Percentiles rank a stretch among this genome's conserved stretches.
Conservation (phyloP, 164 flowering plant genomes). For the Umbilicus rupestris region DNA sequence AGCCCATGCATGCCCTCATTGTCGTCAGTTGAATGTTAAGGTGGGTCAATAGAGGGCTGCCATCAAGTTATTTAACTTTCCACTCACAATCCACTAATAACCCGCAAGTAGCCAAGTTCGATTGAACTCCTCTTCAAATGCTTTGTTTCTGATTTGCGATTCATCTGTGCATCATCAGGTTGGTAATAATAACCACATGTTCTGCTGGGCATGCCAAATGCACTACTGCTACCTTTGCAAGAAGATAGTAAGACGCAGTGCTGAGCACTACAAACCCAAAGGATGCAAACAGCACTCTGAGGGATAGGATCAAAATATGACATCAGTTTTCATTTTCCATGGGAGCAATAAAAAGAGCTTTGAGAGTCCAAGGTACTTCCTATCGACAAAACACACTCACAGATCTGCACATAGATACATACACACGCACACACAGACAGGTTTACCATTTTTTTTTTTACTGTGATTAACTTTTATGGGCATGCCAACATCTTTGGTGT, state of each 20-base stretch:
- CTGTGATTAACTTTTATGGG: too few species aligned
- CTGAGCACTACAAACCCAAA: constrained; percentile 70
- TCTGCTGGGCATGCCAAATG: constrained; percentile 82
- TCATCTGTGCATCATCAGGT: constrained; percentile 28
- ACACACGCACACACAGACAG: too few species aligned
- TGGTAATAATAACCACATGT: constrained; percentile 76
- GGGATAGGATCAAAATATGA: constrained; percentile 14
- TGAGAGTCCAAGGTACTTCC: too few species aligned
- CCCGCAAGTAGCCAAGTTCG: background rate
- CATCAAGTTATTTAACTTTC: too few species aligned
- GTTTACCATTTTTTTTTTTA: too few species aligned
- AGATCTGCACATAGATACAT: too few species aligned
- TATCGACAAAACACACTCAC: too few species aligned
- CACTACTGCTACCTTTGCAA: constrained; percentile 70
- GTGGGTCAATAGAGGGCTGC: constrained; percentile 23
- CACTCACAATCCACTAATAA: too few species aligned
- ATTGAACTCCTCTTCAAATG: background rate
- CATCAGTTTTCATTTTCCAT: background rate
- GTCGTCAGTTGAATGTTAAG: constrained; percentile 72
- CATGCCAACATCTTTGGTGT: too few species aligned
- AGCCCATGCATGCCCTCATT: constrained; percentile 52
- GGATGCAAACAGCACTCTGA: constrained; percentile 81
- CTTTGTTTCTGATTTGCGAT: background rate
- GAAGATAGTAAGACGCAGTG: constrained; percentile 46
- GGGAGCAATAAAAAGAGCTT: too few species aligned